Evolutionary conservation across 495 filamentous ascomycete genomes (phyloP).

Genomic region (Saxophila tyrrhenica): DNA sequence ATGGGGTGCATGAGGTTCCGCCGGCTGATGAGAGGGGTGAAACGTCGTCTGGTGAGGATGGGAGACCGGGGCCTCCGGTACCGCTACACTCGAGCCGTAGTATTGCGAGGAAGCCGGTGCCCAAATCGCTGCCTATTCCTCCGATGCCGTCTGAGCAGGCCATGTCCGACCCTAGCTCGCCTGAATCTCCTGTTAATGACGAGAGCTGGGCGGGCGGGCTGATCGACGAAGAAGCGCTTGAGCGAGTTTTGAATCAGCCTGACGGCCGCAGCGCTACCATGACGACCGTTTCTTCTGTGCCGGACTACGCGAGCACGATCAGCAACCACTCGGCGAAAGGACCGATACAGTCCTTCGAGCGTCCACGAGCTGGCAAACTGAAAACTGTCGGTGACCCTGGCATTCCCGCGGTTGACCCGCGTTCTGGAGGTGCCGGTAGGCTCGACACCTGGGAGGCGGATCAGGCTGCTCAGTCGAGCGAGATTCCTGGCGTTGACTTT

Average conservation of each 20-base stretch:
- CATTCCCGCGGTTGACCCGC: conserved; percentile 10
- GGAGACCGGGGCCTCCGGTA: background rate
- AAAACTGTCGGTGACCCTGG: conserved; percentile 64
- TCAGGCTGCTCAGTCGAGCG: conserved; percentile 20
- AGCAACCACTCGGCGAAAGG: conserved; percentile 2
- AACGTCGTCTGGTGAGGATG: background rate
- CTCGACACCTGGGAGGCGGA: conserved; percentile 13
- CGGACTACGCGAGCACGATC: conserved; percentile 37
- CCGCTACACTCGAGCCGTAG: conserved; percentile 29
- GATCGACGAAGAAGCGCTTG: conserved; percentile 13
- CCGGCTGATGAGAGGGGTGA: background rate
- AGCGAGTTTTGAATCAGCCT: conserved; percentile 3
- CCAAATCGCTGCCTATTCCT: conserved; percentile 19
- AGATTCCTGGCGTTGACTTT: conserved; percentile 74
- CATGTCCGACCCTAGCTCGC: background rate
- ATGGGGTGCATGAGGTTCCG: background rate
- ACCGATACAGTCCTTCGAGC: conserved; percentile 34
- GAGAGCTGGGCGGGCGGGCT: conserved; percentile 11
- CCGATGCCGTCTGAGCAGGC: conserved; percentile 16
- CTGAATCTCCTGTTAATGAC: conserved; percentile 6
- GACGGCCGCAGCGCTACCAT: conserved; percentile 8
- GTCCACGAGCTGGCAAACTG: conserved; percentile 69
- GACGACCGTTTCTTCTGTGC: conserved; percentile 9
- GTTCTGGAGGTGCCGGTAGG: background rate
- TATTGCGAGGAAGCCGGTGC: conserved; percentile 56